phyloP scores from a whole-genome alignment of 2,329 filamentous ascomycete genomes.

The Grosmannia huntii region DNA sequence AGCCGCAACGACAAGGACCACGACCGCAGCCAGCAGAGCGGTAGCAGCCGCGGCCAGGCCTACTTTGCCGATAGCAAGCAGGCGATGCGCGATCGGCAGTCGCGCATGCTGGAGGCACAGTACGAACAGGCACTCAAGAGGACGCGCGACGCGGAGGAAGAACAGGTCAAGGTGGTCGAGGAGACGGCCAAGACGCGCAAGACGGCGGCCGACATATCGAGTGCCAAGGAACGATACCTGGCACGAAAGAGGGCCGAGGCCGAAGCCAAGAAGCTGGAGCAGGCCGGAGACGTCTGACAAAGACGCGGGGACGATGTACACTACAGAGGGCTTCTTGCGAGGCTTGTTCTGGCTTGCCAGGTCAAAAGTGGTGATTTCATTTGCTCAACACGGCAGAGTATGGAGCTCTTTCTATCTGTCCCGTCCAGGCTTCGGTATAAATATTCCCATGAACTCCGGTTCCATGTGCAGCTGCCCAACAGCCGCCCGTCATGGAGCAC shows the following conservation, averaged over 20 bases:
- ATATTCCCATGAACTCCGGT: neutral
- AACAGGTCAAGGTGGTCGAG: slow-evolving; percentile 48
- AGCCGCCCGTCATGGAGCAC: neutral
- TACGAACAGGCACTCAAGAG: slow-evolving; percentile 62
- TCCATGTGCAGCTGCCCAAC: neutral
- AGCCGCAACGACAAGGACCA: neutral
- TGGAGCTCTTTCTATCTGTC: neutral
- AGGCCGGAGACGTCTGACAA: neutral
- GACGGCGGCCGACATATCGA: slow-evolving; percentile 62
- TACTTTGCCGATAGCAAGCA: slow-evolving; percentile 42
- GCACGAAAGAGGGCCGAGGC: slow-evolving; percentile 64
- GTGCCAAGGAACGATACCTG: slow-evolving; percentile 68
- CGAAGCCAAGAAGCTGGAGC: slow-evolving; percentile 37
- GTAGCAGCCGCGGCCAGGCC: slow-evolving; percentile 18
- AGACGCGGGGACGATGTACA: too few species aligned
- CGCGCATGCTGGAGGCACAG: slow-evolving; percentile 66
- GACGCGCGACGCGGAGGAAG: slow-evolving; percentile 52
- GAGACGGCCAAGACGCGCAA: slow-evolving; percentile 62
- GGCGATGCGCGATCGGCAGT: slow-evolving; percentile 63
- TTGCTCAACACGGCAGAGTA: neutral
- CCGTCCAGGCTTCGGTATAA: neutral
- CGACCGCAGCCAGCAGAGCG: neutral
- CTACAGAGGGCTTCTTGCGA: neutral
- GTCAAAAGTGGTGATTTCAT: neutral
- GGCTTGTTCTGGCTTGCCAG: neutral